Base-by-base conservation (phyloP, 2,329 filamentous ascomycete species). In the Arthrocladium fulminans region DNA sequence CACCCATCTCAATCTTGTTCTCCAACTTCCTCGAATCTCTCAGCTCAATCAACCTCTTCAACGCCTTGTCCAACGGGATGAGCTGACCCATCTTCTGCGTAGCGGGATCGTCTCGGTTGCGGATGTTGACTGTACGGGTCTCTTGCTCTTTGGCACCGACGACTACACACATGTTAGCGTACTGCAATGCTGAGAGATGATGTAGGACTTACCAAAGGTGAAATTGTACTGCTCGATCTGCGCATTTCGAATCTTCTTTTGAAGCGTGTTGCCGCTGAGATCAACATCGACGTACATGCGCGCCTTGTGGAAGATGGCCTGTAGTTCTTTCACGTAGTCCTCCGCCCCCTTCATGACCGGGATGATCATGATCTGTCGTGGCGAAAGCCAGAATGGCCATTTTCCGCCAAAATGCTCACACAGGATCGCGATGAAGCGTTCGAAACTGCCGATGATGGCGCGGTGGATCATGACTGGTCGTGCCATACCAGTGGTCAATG, bases 61-160 rank as follows among this genome's bases (percentile, higher is more conserved):
- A 67, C 13, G 73, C 78, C 59, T 77, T 76, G 37, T 80, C 74
- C 2, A 83, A 66, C 10, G 77, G 76, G 27, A 83, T 66, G 60
- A 82, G 70, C 55, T 80, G 73, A 23, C 79, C 79, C 67, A 77
- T 72, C 55, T 77, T 74, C 64, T 83, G 80, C 8, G 76, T 80
- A 35, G 71, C 69, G 15, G 75, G 76, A 56, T 81, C 76, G 58
- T 83, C 80, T 45, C 80, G 69, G 63, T 82, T 82, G 35, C 80
- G 71, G 57, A 82, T 79, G 61, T 83, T 83, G 53, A 82, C 77
- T 3, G 74, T 72, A 50, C 75, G 69, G 17, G 67, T 67, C 54
- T 80, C 73, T 63, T 73, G 75, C 66, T 83, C 80, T 59, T 78
- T 69, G 2, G 77, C 79, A 49, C 80, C 80, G 15, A 83, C 77